Percentiles rank a stretch among this genome's conserved stretches.
Conservation (phyloP, 2,329 filamentous ascomycete genomes). For the Penicillium sumatraense region DNA sequence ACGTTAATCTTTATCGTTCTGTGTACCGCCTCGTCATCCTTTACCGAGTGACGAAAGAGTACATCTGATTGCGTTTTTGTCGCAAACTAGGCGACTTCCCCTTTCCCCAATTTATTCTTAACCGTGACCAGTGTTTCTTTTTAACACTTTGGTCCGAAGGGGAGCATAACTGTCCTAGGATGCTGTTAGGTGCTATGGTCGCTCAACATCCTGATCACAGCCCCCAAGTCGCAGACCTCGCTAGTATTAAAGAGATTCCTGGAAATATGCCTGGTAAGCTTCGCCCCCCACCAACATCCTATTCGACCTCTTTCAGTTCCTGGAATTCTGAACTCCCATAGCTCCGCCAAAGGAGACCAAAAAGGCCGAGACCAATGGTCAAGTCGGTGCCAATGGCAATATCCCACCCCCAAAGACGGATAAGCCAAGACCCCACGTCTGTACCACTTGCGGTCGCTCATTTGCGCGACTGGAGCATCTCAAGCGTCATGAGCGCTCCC, state of each 20-base stretch:
- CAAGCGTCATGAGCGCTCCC: slow-evolving; percentile 96
- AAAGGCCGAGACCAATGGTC: slow-evolving; percentile 36
- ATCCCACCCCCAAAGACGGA: slow-evolving; percentile 87
- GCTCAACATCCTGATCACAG: slow-evolving; percentile 39
- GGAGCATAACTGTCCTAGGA: slow-evolving; percentile 22
- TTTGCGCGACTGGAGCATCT: slow-evolving; percentile 95
- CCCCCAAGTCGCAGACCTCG: slow-evolving; percentile 43
- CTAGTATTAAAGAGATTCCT: slow-evolving; percentile 48
- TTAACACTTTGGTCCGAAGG: slow-evolving; percentile 10
- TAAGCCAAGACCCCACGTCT: slow-evolving; percentile 94
- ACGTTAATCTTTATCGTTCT: slow-evolving; percentile 1
- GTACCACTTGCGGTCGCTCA: slow-evolving; percentile 84
- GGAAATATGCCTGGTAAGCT: slow-evolving; percentile 45
- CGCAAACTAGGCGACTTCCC: slow-evolving; percentile 7
- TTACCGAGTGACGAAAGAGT: slow-evolving; percentile 6
- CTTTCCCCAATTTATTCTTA: not conserved
- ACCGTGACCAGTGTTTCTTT: slow-evolving; percentile 7
- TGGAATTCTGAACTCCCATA: slow-evolving; percentile 30
- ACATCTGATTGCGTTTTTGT: slow-evolving; percentile 1
- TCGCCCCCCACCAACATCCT: not conserved
- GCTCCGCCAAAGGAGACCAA: slow-evolving; percentile 32
- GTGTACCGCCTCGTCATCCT: slow-evolving; percentile 3
- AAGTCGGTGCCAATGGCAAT: slow-evolving; percentile 34
- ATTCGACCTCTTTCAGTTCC: slow-evolving; percentile 5
- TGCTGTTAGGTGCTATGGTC: slow-evolving; percentile 46